Evolutionary conservation across 75 land plant species (phyloP), one percentile per base, ranked within the genome.

Genomic region (Sequoiadendron giganteum): DNA sequence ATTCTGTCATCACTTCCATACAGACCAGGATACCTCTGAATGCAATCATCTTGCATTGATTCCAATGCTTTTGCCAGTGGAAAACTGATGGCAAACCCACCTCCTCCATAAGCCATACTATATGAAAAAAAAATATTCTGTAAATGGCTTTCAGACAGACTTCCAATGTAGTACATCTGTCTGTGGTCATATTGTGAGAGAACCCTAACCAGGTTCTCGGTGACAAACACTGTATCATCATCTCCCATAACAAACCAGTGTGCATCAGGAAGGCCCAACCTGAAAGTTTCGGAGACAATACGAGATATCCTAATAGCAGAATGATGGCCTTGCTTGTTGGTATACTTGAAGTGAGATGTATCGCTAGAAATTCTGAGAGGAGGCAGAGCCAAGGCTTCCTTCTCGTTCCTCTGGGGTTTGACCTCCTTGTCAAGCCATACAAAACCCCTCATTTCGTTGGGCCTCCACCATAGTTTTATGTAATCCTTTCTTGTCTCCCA

Each of bases 221-320:
- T 52, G 15, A 95, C 40, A 88, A 96, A 96, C 38, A 96, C 89
- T 10, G 96, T 96, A 89, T 96, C 97, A 89, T 96, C 97, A 87
- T 96, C 97, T 14, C 96, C 96, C 97, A 96, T 93, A 39, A 95
- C 92, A 85, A 95, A 90, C 96, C 96, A 95, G 49, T 93, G 89
- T 72, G 93, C 96, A 78, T 91, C 87, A 40, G 85, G 83, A 30
- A 89, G 77, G n/a, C 92, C 93, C 15, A 95, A 81, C 85, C 93
- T 85, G 75, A 93, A 79, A 6, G 91, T 92, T 88, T 95, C 96
- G 8, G 93, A 92, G 39, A 94, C 92, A 38, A 95, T 92, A 9
- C 95, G 86, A 13, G 95, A 92, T 19, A 95, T 94, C 52, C 95
- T 87, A 83, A 95, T 90, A 15, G 93, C 95, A 5, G 93, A 92